A percentile compares a stretch with the other conserved stretches of the same genome.
These are phyloP conservation scores for Actinidia polygama DNA, from an alignment of 179 eudicot genomes.

Conservation along the genomic window DNA sequence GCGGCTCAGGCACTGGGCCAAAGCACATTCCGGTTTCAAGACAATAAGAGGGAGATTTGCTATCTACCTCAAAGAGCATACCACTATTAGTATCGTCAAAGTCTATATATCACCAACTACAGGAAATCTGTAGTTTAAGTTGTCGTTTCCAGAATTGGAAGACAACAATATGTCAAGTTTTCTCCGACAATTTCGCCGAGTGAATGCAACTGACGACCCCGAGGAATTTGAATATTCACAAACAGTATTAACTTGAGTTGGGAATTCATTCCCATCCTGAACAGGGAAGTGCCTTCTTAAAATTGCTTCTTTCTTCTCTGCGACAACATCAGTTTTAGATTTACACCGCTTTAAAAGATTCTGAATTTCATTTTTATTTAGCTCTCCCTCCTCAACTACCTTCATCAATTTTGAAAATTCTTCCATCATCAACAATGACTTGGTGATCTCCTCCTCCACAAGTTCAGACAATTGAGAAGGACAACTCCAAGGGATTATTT, in stretches of 20 bases:
- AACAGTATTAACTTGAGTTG: conserved; percentile 33
- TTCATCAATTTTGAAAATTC: conserved; percentile 41
- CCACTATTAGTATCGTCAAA: conserved; percentile 26
- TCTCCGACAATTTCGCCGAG: conserved; percentile 53
- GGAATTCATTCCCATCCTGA: conserved; percentile 45
- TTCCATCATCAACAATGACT: conserved; percentile 47
- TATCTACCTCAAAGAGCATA: conserved; percentile 32
- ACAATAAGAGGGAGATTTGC: conserved; percentile 31
- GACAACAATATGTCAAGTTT: conserved; percentile 52
- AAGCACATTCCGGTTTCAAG: conserved; percentile 29
- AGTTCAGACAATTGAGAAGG: conserved; percentile 72
- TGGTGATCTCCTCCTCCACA: conserved; percentile 74
- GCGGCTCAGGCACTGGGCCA: conserved; percentile 22
- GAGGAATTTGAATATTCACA: conserved; percentile 52
- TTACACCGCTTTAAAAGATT: conserved; percentile 29
- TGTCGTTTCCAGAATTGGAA: conserved; percentile 78
- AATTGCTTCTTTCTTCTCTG: conserved; percentile 79
- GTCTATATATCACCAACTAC: conserved; percentile 25
- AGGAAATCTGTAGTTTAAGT: conserved; percentile 33
- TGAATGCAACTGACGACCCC: conserved; percentile 67
- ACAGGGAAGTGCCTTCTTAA: conserved; percentile 49
- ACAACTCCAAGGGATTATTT: conserved; percentile 62
- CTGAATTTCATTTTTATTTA: conserved; percentile 20
- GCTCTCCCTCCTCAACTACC: conserved; percentile 50
- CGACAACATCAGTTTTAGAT: conserved; percentile 40